These are phyloP conservation scores for Annulohypoxylon stygium DNA, from an alignment of 495 filamentous ascomycete species.

Conservation along the genomic window DNA sequence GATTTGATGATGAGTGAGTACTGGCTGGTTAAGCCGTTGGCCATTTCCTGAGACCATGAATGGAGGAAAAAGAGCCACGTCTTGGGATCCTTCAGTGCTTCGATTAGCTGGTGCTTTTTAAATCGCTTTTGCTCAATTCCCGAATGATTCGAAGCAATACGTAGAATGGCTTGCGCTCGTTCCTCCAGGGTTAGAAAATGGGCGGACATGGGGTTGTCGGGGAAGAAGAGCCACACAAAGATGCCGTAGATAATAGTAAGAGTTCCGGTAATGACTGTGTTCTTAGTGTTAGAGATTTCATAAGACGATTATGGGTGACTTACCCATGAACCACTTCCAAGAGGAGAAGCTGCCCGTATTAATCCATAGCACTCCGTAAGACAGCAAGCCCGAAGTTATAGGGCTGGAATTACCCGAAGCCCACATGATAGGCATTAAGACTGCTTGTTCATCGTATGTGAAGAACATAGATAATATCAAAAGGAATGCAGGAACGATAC, in stretches of 20 bases:
- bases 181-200: conserved; percentile 62
- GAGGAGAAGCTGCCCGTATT: conserved; percentile 56
- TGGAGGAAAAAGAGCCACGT: conserved; percentile 62
- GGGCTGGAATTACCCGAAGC: conserved; percentile 58
- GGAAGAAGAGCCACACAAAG: conserved; percentile 61
- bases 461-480: conserved; percentile 61
- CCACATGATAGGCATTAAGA: conserved; percentile 61
- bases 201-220: conserved; percentile 64
- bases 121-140: conserved; percentile 76
- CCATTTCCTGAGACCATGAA: conserved; percentile 60
- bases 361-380: conserved; percentile 59
- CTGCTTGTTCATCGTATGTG: conserved; percentile 59
- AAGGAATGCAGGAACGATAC: conserved; percentile 58
- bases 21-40: conserved; percentile 60
- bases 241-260: conserved; percentile 57
- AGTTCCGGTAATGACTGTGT: conserved; percentile 53
- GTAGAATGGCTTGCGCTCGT: conserved; percentile 65
- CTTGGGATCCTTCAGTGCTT: conserved; percentile 68
- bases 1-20: conserved; percentile 61
- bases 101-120: conserved; percentile 70
- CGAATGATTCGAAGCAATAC: conserved; percentile 72
- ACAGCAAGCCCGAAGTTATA: conserved; percentile 58
- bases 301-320: background rate
- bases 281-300: conserved; percentile 46
- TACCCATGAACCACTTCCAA: conserved; percentile 61